phyloP scores from a whole-genome alignment of 2,329 filamentous ascomycete genomes.

The Cladosporium sp. region DNA sequence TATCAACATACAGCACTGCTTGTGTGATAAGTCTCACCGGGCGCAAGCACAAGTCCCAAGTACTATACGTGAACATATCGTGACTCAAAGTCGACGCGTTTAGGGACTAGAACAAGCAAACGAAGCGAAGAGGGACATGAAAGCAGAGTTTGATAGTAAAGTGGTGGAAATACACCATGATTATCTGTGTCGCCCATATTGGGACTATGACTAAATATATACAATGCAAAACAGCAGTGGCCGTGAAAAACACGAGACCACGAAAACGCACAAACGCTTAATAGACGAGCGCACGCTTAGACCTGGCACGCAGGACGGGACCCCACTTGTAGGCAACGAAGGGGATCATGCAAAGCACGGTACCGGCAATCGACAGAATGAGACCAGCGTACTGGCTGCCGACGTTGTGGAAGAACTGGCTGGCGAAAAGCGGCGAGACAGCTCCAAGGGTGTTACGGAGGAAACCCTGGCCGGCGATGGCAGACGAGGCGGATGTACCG shows the following conservation, averaged over 20 bases:
- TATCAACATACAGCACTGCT: too few relatives aligned
- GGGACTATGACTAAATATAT: background rate
- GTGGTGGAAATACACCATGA: background rate
- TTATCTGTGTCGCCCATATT: background rate
- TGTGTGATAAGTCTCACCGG: too few relatives aligned
- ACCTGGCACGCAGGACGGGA: constrained; percentile 35
- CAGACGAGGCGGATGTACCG: constrained; percentile 41
- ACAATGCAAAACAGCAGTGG: background rate
- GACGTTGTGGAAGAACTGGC: constrained; percentile 51
- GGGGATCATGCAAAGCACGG: constrained; percentile 39
- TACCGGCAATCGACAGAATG: constrained; percentile 45
- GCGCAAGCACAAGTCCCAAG: too few relatives aligned
- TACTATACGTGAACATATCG: too few relatives aligned
- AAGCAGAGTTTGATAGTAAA: background rate
- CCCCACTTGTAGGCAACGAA: constrained; percentile 44
- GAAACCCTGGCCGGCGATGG: constrained; percentile 49
- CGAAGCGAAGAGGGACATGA: too few relatives aligned
- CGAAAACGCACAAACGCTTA: background rate
- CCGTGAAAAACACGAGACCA: background rate
- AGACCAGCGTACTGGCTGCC: constrained; percentile 51
- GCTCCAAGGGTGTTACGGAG: constrained; percentile 53
- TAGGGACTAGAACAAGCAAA: too few relatives aligned
- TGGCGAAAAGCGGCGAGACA: constrained; percentile 50
- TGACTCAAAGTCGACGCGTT: too few relatives aligned
- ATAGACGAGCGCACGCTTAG: constrained; percentile 33